These are phyloP conservation scores for Trichophaea hybrida DNA, from an alignment of 2,329 filamentous ascomycete species.

Conservation along the genomic window DNA sequence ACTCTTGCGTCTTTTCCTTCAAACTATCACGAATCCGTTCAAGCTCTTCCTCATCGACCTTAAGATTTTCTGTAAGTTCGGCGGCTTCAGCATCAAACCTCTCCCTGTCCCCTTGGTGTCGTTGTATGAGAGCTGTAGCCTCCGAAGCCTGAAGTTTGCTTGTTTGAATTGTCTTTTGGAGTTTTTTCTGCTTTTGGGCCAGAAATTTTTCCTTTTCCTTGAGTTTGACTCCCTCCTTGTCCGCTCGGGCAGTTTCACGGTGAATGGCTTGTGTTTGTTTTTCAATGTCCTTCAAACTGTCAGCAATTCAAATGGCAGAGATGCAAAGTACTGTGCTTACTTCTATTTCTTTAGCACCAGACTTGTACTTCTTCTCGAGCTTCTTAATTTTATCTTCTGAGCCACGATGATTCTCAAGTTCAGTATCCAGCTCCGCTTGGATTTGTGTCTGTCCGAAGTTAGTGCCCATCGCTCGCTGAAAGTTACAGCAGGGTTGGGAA, in stretches of 20 bases:
- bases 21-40: conserved; percentile 68
- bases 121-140: conserved; percentile 61
- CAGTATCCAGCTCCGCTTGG: conserved; percentile 69
- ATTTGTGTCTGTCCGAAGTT: conserved; percentile 45
- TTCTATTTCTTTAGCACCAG: conserved; percentile 70
- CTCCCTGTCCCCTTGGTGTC: conserved; percentile 65
- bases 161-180: conserved; percentile 71
- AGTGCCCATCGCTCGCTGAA: background rate
- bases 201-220: conserved; percentile 97
- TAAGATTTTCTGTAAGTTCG: conserved; percentile 60
- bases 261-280: conserved; percentile 63
- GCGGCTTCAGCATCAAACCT: conserved; percentile 59
- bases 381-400: conserved; percentile 81
- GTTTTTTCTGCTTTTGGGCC: conserved; percentile 78
- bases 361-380: conserved; percentile 70
- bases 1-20: conserved; percentile 82
- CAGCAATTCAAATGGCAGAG: background rate
- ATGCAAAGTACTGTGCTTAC: background rate
- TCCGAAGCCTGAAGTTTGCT: conserved; percentile 62
- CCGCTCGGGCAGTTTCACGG: conserved; percentile 82
- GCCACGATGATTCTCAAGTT: conserved; percentile 82
- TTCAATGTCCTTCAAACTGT: conserved; percentile 43
- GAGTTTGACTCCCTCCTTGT: conserved; percentile 93
- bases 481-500: background rate
- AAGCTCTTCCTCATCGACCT: conserved; percentile 67